Base-by-base conservation (phyloP, 1,139 yeast species). In the Keqinozyma sinolaborantium region DNA sequence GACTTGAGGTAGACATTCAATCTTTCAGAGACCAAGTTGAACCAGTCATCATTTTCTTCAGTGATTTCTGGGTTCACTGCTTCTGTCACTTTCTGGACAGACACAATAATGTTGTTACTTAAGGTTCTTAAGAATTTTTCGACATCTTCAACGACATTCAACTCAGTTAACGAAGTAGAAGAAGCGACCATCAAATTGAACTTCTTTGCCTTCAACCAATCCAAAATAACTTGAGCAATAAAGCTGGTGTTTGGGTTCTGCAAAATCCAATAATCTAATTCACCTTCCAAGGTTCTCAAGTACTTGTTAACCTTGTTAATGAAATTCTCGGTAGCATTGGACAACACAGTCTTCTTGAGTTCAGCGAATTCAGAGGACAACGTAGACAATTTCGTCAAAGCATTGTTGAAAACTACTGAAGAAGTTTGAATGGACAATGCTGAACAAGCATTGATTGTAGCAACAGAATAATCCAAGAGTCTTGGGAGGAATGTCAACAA, bases 21-120 rank as follows among this genome's bases (percentile, higher is more conserved):
- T 30, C 69, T 64, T 32, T 64, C 65, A 41, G 80, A 83, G 2
- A 77, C 47, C 2, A 49, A 38, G 8, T 64, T 53, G 25, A 84
- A 64, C 95, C 95, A 84, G n/a, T 66, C 62, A 39, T 81, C 84
- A 26, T 71, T 77, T 8, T 75, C 84, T 29, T 64, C 74, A 2
- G 56, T 45, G 2, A 76, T 46, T 8, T 53, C 48, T 8, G 50
- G 59, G 1, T 44, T 45, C 29, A 52, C 62, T 27, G 62, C 53
- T 21, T 60, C 59, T 10, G 77, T 50, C 2, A 59, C 51, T 39
- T 75, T 73, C 57, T 88, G 97, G 41, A 83, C 73, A 1, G 83
- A 70, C 26, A 88, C 67, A 35, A 88, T 59, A 19, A 86, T 70
- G 3, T 83, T 70, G 19, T 75, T 74, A n/a, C 80, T 67, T 5